Evolutionary conservation across 306 rosid genomes (phyloP), one percentile per base, ranked within the genome.

Genomic region (Vigna hirtella): DNA sequence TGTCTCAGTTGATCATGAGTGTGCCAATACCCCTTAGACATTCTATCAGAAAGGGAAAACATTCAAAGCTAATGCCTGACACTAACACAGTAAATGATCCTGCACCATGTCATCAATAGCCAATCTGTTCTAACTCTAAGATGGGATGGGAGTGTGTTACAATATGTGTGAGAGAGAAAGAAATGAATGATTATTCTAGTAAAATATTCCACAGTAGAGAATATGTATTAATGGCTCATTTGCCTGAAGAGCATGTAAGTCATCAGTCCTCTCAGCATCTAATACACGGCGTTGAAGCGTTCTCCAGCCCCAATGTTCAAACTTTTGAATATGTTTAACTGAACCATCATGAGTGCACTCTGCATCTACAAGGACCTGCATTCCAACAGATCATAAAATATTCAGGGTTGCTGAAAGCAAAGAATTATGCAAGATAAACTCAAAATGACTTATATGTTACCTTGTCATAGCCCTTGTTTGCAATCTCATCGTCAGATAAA

Each of bases 301-400:
- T 79, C 79, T 73, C 99, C 98, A 95, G 53, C 98, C 98, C 98
- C 99, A 95, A 15, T 85, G 82, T 81, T 95, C 96, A 83, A 93
- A 95, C 83, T 93, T 95, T 45, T 90, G 96, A 65, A 91, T 91
- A 81, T 95, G 98, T 83, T 87, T 93, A 75, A 95, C 68, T 63
- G 99, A 95, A 51, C 99, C 99, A 81, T 95, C 99, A 81, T 95
- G 99, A 69, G 99, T 95, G 85, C 99, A 95, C 77, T 95, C 99
- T 73, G 97, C 99, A 87, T 95, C 99, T 74, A 93, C 98, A 18
- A 95, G 97, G 16, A 93, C 93, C 98, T 95, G 87, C 48, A 81
- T 59, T 76, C 72, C 49, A 34, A 84, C 47, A 73, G 50, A 47
- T 74, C 32, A 76, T 62, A 14, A 73, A 55, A 34, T 17, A 55